These are phyloP conservation scores for Sonneratia alba DNA, from an alignment of 345 rosid species.

Conservation along the genomic window DNA sequence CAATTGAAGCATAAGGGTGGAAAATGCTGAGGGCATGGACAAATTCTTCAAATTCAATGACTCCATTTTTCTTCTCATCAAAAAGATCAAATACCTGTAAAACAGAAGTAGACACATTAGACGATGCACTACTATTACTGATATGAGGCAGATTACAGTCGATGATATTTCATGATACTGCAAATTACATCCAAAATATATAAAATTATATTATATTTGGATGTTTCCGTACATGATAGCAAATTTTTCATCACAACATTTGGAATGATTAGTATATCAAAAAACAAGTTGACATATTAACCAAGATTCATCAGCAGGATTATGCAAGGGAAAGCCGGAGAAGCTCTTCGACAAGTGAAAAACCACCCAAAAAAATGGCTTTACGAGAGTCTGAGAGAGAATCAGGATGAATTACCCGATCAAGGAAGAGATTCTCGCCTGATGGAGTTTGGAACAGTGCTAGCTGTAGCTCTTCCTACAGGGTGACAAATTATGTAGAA, in stretches of 20 bases:
- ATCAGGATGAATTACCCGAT: conserved; percentile 43
- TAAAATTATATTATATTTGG: not conserved
- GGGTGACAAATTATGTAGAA: not conserved
- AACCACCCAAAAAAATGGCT: not conserved
- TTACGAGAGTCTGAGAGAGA: not conserved
- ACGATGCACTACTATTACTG: not conserved
- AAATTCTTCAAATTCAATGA: conserved; percentile 83
- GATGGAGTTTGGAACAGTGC: conserved; percentile 52
- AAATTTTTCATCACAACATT: not conserved
- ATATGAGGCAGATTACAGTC: not conserved
- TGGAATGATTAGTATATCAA: not conserved
- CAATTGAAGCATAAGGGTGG: conserved; percentile 65
- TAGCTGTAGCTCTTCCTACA: conserved; percentile 78
- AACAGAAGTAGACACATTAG: not conserved
- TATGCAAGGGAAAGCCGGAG: not conserved
- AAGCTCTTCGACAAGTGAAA: not conserved
- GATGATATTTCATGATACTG: not conserved
- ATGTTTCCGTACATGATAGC: not conserved
- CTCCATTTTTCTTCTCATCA: conserved; percentile 80
- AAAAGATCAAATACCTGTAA: conserved; percentile 67
- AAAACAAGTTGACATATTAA: not conserved
- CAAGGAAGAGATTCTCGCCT: conserved; percentile 76
- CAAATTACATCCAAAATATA: not conserved
- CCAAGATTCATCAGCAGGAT: not conserved
- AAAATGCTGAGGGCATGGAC: conserved; percentile 62